Conservation (phyloP, 352 stramenopile species). For the Elongisporangium senticosum region DNA sequence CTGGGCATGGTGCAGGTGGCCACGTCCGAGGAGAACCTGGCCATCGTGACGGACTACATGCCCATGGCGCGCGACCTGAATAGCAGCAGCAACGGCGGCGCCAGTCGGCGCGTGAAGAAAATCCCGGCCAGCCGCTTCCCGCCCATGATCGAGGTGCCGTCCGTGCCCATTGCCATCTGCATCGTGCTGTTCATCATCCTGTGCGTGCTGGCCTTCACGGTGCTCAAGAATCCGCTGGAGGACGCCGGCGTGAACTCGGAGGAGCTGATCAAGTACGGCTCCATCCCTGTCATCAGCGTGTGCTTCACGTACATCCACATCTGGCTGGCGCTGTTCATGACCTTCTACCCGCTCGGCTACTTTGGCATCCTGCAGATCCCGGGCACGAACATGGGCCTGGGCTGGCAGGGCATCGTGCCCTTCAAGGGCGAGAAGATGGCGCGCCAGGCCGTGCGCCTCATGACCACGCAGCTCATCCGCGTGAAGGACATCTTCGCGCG, state of each 20-base stretch:
- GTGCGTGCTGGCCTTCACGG: constrained; percentile 67
- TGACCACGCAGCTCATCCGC: constrained; percentile 92
- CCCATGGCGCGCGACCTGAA: constrained; percentile 22
- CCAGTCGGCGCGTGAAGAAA: constrained; percentile 15
- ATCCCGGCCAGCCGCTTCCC: constrained; percentile 64
- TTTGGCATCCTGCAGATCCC: constrained; percentile 86
- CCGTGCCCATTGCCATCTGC: constrained; percentile 43
- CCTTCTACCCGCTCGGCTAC: constrained; percentile 96
- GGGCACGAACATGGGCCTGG: constrained; percentile 88
- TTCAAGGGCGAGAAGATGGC: constrained; percentile 97
- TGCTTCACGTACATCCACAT: constrained; percentile 95
- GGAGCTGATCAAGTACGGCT: constrained; percentile 73
- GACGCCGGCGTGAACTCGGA: constrained; percentile 51
- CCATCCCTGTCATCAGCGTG: constrained; percentile 83
- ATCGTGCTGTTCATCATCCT: constrained; percentile 46
- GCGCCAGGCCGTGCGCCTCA: constrained; percentile 88
- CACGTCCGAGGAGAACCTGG: constrained; percentile 42
- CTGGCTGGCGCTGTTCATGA: constrained; percentile 96
- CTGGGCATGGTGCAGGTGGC: constrained; percentile 84
- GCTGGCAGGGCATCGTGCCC: constrained; percentile 98
- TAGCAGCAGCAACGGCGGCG: constrained; percentile 3
- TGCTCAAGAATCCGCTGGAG: constrained; percentile 51
- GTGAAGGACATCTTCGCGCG: constrained; percentile 91
- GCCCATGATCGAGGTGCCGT: constrained; percentile 75
- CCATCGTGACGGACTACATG: constrained; percentile 81